Conservation (phyloP, 164 flowering plant genomes). For the Chimonanthus praecox region DNA sequence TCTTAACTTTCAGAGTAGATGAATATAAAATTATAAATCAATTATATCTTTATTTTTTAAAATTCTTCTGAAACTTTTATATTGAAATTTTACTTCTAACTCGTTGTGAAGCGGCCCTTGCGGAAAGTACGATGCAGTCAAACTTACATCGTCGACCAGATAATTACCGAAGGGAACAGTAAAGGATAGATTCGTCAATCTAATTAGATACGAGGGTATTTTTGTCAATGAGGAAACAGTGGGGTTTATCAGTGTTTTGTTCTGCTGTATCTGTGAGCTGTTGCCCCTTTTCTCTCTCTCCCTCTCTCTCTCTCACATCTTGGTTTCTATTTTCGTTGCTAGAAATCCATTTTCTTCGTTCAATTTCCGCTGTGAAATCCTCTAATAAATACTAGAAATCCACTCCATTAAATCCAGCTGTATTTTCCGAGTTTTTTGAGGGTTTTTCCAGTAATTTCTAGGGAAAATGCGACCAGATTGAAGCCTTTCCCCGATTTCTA, state of each 20-base stretch:
- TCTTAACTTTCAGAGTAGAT: no score
- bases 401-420: not conserved
- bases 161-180: not conserved
- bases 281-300: not conserved
- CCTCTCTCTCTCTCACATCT: not conserved
- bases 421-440: not conserved
- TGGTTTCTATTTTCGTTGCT: not conserved
- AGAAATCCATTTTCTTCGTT: not conserved
- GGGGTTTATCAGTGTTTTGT: slow-evolving; percentile 12
- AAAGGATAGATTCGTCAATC: not conserved
- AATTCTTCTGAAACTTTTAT: no score
- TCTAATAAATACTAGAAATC: not conserved
- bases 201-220: not conserved
- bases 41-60: no score
- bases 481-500: not conserved
- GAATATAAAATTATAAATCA: no score
- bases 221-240: slow-evolving; percentile 2
- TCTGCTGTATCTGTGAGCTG: slow-evolving; percentile 1
- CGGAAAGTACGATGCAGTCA: no score
- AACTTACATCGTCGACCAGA: no score
- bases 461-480: not conserved
- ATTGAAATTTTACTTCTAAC: no score
- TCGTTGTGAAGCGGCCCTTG: no score
- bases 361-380: not conserved
- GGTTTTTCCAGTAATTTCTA: not conserved